Evolutionary conservation across 768 basidiomycete species (phyloP).

Genomic region (Amanita thiersii): DNA sequence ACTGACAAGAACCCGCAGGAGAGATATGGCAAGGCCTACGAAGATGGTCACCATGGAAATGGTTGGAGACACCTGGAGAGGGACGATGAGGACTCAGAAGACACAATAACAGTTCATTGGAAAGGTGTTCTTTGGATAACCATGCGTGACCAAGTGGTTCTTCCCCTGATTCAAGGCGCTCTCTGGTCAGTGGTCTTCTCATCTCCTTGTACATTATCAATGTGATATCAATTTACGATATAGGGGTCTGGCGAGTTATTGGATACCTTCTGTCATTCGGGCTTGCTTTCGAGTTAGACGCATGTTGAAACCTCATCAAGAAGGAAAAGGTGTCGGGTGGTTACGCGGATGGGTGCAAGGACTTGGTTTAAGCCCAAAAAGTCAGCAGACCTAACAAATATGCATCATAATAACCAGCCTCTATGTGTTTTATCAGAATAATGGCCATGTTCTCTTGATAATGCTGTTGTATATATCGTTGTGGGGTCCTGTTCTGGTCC

Average conservation of each 20-base stretch:
- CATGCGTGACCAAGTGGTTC: conserved; percentile 57
- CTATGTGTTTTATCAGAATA: no score
- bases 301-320: conserved; percentile 19
- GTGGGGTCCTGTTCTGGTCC: no score
- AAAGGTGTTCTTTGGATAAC: conserved; percentile 53
- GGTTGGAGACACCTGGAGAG: conserved; percentile 14
- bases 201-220: not conserved
- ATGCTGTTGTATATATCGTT: no score
- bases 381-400: not conserved
- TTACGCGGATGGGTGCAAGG: conserved; percentile 27
- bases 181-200: conserved; percentile 41
- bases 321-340: conserved; percentile 35
- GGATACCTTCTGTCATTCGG: conserved; percentile 32
- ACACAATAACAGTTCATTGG: conserved; percentile 46
- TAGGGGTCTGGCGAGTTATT: conserved; percentile 40
- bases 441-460: no score
- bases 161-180: conserved; percentile 58
- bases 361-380: conserved; percentile 17
- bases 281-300: conserved; percentile 20
- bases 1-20: conserved; percentile 11
- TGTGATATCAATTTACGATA: not conserved
- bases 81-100: conserved; percentile 10
- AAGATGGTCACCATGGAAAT: conserved; percentile 12
- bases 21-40: conserved; percentile 22
- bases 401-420: no score